A percentile compares a stretch with the other conserved stretches of the same genome.
These are phyloP conservation scores for Candida manassasensis DNA, from an alignment of 805 yeast genomes.

Conservation along the genomic window DNA sequence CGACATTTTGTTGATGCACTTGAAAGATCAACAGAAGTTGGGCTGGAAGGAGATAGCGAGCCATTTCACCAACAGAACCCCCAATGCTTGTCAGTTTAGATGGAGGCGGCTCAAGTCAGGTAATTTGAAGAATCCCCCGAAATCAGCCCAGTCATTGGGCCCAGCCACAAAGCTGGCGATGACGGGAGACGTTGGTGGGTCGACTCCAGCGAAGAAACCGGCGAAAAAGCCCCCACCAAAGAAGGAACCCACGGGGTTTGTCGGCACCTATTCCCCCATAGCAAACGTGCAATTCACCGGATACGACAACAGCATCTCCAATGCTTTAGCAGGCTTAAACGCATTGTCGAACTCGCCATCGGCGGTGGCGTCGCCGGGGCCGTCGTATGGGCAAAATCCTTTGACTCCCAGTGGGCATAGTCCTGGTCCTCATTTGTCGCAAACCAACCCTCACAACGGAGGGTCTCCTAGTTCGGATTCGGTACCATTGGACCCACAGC, in stretches of 20 bases:
- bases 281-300: conserved; percentile 35
- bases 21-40: conserved; percentile 41
- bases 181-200: not conserved
- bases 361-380: conserved; percentile 23
- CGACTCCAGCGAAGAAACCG: conserved; percentile 4
- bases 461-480: conserved; percentile 13
- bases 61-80: conserved; percentile 41
- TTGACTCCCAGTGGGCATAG: conserved; percentile 20
- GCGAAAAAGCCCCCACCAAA: conserved; percentile 5
- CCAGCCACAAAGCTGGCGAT: conserved; percentile 6
- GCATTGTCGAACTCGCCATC: conserved; percentile 36
- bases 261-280: conserved; percentile 32
- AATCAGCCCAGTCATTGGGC: conserved; percentile 27
- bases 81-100: conserved; percentile 45
- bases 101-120: conserved; percentile 45
- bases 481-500: conserved; percentile 7
- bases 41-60: conserved; percentile 46
- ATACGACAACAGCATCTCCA: conserved; percentile 35
- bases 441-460: conserved; percentile 13
- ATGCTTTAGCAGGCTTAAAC: conserved; percentile 42
- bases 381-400: conserved; percentile 15
- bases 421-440: conserved; percentile 13
- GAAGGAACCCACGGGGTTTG: conserved; percentile 14
- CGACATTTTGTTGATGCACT: conserved; percentile 41
- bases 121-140: conserved; percentile 41